Conservation (phyloP, 768 basidiomycete species). For the Termitomyces sp. region DNA sequence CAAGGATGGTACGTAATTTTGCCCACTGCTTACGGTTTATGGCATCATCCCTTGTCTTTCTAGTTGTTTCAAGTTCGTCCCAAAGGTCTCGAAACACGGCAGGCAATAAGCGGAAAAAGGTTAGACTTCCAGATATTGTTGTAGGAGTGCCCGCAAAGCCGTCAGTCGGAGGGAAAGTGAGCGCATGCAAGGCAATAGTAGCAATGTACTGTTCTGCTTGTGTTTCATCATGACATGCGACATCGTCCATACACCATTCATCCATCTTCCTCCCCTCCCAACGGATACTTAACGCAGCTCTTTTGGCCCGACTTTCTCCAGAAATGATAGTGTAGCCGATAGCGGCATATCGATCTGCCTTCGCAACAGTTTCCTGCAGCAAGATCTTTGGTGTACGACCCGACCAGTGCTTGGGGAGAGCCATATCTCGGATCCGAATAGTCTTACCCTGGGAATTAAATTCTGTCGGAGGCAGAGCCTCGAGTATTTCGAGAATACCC, state of each 20-base stretch:
- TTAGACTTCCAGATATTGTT: slow-evolving; percentile 39
- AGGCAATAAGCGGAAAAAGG: slow-evolving; percentile 78
- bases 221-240: slow-evolving; percentile 68
- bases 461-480: slow-evolving; percentile 53
- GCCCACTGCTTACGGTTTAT: slow-evolving; percentile 70
- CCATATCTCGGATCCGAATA: slow-evolving; percentile 62
- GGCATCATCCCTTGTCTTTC: slow-evolving; percentile 55
- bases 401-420: slow-evolving; percentile 78
- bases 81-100: slow-evolving; percentile 83
- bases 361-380: slow-evolving; percentile 62
- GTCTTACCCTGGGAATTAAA: slow-evolving; percentile 49
- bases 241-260: slow-evolving; percentile 78
- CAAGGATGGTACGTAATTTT: slow-evolving; percentile 57
- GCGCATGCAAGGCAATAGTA: slow-evolving; percentile 74
- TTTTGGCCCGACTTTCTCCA: slow-evolving; percentile 65
- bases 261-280: slow-evolving; percentile 60
- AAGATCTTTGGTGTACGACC: slow-evolving; percentile 75
- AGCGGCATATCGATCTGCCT: slow-evolving; percentile 69
- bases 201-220: slow-evolving; percentile 93
- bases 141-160: slow-evolving; percentile 52
- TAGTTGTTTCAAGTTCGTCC: slow-evolving; percentile 74
- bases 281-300: slow-evolving; percentile 64
- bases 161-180: slow-evolving; percentile 58
- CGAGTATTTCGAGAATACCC: slow-evolving; percentile 71
- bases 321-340: slow-evolving; percentile 64